Evolutionary conservation across 2,329 filamentous ascomycete genomes (phyloP), one percentile per base, ranked within the genome.

Genomic region (Cordyceps cateniannulata): DNA sequence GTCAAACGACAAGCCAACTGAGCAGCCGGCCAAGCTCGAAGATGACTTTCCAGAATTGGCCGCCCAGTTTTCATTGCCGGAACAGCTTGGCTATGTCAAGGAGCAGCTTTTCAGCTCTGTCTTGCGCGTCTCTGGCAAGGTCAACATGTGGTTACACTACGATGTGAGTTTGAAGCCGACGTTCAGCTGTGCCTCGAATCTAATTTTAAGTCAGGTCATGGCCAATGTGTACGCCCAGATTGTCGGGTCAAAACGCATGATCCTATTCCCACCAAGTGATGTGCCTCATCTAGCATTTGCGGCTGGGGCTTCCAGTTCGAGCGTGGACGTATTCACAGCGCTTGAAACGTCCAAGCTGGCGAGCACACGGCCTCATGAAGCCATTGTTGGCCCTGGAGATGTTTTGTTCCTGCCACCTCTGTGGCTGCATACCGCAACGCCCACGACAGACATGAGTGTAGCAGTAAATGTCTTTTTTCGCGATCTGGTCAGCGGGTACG

Each of bases 391-490:
- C 1, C 84, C 88, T 0, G 91, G 91, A 1, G 91, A 96, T 61
- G 81, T 93, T 2, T 75, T 96, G 9, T 93, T 90, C 71, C 81
- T 96, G 32, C 92, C 92, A 0, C 85, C 90, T 0, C 80, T 95
- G 66, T 96, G 93, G 92, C 80, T 90, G 14, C 93, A 96, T 72
- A 88, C 91, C 0, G 87, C 86, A 1, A 79, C 81, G 0, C 86
- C 88, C 1, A 78, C 73, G 1, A 75, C 81, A 8, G 71, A 77
- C 49, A 71, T 85, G 62, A 92, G 90, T 66, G 79, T 96, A 8
- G 90, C 90, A 1, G 86, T 96, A n/a, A 96, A 96, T 70, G 83
- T 93, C 29, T 96, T 96, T 77, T 96, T 96, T 75, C 85, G 86
- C 48, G 87, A 86, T 63, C 77, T 95, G 10, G 76, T 85, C 3